These are phyloP conservation scores for Psilocybe subaeruginosa DNA, from an alignment of 768 basidiomycete genomes.

Conservation along the genomic window DNA sequence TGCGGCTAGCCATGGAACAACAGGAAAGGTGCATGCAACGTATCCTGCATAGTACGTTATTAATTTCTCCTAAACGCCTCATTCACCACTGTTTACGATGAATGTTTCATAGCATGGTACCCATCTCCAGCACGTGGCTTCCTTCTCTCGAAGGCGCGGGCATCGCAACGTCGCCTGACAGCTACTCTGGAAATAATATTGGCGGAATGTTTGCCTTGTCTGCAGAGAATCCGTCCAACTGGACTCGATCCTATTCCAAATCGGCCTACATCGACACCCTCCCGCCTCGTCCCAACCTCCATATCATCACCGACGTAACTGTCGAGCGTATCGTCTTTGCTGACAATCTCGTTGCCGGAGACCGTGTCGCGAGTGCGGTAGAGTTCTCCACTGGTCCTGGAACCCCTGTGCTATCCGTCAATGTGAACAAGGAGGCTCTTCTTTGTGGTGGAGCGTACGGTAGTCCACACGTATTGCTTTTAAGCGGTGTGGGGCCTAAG, in stretches of 20 bases:
- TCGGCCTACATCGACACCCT: conserved; percentile 70
- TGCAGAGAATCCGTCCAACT: conserved; percentile 65
- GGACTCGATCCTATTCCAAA: conserved; percentile 69
- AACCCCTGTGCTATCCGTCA: conserved; percentile 40
- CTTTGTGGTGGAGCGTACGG: conserved; percentile 54
- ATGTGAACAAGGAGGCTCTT: conserved; percentile 64
- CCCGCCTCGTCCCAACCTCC: conserved; percentile 63
- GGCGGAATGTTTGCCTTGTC: conserved; percentile 60
- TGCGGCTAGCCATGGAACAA: conserved; percentile 48
- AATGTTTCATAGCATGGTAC: conserved; percentile 44
- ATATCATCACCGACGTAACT: conserved; percentile 61
- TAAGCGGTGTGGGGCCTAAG: conserved; percentile 60
- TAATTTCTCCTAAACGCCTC: conserved; percentile 23
- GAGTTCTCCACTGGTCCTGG: conserved; percentile 41
- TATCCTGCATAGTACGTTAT: conserved; percentile 59
- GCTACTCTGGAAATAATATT: conserved; percentile 51
- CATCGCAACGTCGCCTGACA: conserved; percentile 44
- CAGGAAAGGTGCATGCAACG: conserved; percentile 43
- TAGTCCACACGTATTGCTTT: conserved; percentile 55
- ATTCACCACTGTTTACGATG: neutral
- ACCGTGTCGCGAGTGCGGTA: conserved; percentile 36
- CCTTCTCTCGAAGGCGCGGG: conserved; percentile 52
- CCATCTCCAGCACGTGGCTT: conserved; percentile 61
- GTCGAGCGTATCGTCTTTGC: conserved; percentile 58
- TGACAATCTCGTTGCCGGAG: conserved; percentile 47